Evolutionary conservation across 768 basidiomycete species (phyloP), one percentile per base, ranked within the genome.

Genomic region (Trametes cubensis): DNA sequence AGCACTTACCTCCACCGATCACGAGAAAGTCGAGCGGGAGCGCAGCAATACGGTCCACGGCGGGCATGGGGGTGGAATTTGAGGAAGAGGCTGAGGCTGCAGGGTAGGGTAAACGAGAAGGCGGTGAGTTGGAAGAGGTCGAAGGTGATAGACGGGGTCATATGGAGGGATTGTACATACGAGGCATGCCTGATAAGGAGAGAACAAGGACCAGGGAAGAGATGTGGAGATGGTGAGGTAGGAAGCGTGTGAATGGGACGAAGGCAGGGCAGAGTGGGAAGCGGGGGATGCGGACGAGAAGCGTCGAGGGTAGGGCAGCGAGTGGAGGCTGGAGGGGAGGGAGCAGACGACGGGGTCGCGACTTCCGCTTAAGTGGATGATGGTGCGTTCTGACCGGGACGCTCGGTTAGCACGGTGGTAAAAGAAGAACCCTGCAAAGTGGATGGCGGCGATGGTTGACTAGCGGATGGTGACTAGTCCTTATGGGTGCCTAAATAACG

Each of bases 1-100:
- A 25, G 18, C 40, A 72, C 72, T 58, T 51, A 77, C 77, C 81
- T 45, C 79, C 83, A 52, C 83, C 83, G 26, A 84, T 74, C 41
- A 84, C 73, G 20, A 82, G 61, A 60, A 83, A 79, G 52, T 82
- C 75, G 26, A 80, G 71, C 47, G 65, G 56, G 50, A 76, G 67
- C 7, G 68, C 53, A 18, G 77, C 74, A 18, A 63, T 64, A 34
- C 56, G 59, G 26, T 71, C 67, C 53, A 63, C 67, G 46, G 55
- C 42, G 26, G 66, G 63, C 67, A 67, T 68, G 51, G 42, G 60
- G 54, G 54, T 23, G 18, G 50, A 55, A 47, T 48, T 26, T 45
- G 50, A 47, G 42, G 48, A 58, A 52, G 61, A 60, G 51, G 30
- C 42, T 50, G 28, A 41, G 5, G 55, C 45, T 38, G 52, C 52